Base-by-base conservation (phyloP, 2,329 filamentous ascomycete species). In the Fusarium veterinarium region DNA sequence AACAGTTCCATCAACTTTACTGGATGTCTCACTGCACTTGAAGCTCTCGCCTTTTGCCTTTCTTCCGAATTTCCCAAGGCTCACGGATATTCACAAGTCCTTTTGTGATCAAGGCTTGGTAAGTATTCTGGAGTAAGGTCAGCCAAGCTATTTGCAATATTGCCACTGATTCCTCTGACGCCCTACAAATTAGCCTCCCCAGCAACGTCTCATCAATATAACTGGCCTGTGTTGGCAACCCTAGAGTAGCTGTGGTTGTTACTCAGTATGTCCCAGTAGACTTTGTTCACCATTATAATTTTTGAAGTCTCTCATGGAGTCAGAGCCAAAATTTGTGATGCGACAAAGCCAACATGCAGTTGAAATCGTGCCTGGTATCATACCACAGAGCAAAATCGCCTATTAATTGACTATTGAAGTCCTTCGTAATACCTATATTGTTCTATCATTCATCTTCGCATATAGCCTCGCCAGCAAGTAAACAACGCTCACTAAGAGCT, bases 401-500 rank as follows among this genome's bases (percentile, higher is more conserved):
- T 17, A 4, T 45, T 23, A 9, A 28, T 45, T 19, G 17, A 6
- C 8, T 17, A 45, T 19, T 20, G 17, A 45, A 45, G 42, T 20
- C 42, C 17, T 5, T 19, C 17, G 9, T 20, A 20, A 45, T 8
- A 4, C 12, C 23, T 8, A 8, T 17, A 19, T 45, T 6, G 8
- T 17, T 31, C 3, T 12, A 17, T 13, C 4, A 17, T 12, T 33
- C 14, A 12, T 8, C 1, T 13, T 9, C 1, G 6, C 16, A 19
- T 23, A 17, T 12, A 8, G 10, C 11, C 16, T 10, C 30, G 7
- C 5, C 11, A 12, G 20, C 7, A 33, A 33, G 20, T 12, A 0
- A 49, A 12, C 4, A 7, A 9, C 20, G 13, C 10, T 31, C 46
- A 17, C n/a, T 23, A 7, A 23, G 25, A 23, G 28, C 28, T n/a